Conservation (phyloP, 306 rosid genomes). For the Rosa rugosa region DNA sequence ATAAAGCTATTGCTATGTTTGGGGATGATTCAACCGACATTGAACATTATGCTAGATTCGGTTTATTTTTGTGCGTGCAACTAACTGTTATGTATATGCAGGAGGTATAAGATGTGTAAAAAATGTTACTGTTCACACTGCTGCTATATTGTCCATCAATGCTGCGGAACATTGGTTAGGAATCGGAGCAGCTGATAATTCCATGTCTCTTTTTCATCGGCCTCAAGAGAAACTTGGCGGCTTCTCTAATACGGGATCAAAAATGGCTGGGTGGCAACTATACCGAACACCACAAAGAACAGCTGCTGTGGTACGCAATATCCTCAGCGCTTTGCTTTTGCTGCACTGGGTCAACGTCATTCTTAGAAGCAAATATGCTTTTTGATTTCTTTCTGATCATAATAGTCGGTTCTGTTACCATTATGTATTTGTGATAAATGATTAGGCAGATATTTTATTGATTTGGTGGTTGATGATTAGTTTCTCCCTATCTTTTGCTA, state of each 20-base stretch:
- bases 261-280: conserved; percentile 94
- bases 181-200: conserved; percentile 97
- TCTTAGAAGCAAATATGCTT: neutral
- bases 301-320: conserved; percentile 74
- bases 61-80: neutral
- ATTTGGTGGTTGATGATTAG: neutral
- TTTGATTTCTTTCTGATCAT: neutral
- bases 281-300: conserved; percentile 94
- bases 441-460: neutral
- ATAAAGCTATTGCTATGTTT: neutral
- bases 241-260: conserved; percentile 71
- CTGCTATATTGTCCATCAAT: conserved; percentile 82
- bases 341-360: neutral
- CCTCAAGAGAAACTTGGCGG: conserved; percentile 97
- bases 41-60: neutral
- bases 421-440: neutral
- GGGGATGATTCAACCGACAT: neutral
- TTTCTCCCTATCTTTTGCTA: conserved; percentile 26
- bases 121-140: conserved; percentile 82
- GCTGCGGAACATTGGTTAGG: conserved; percentile 99
- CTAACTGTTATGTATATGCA: conserved; percentile 33
- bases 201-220: conserved; percentile 93
- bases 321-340: conserved; percentile 4
- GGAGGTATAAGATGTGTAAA: conserved; percentile 86
- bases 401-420: neutral